Evolutionary conservation across 1,139 yeast genomes (phyloP).

Genomic region (Wickerhamomyces sp.): DNA sequence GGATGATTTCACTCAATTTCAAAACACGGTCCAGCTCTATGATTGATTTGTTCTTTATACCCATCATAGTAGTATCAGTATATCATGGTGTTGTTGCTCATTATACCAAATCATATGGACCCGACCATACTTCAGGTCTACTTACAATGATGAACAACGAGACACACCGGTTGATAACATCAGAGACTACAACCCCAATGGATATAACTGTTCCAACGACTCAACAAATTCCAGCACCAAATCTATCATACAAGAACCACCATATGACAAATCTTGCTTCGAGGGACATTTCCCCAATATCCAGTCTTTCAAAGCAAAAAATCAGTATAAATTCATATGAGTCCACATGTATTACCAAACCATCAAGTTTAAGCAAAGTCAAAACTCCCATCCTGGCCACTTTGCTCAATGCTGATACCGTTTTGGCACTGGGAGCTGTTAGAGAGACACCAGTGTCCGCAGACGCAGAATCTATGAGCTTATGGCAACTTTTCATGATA

Average conservation of each 20-base stretch:
- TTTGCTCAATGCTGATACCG: constrained; percentile 5
- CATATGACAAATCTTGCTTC: constrained; percentile 1
- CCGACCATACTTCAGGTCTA: not conserved
- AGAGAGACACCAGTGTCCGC: not conserved
- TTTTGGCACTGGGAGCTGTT: not conserved
- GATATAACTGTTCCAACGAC: not conserved
- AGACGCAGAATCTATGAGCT: not conserved
- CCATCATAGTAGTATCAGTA: not conserved
- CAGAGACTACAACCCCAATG: not conserved
- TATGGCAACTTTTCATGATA: not conserved
- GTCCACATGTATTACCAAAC: not conserved
- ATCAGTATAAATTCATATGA: not conserved
- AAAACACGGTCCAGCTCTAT: not conserved
- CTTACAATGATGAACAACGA: not conserved
- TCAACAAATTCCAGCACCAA: too few species aligned
- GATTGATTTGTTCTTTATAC: not conserved
- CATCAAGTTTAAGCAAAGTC: not conserved
- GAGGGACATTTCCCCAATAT: constrained; percentile 14
- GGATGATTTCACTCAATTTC: not conserved
- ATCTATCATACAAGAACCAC: too few species aligned
- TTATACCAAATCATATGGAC: not conserved
- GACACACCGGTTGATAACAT: not conserved
- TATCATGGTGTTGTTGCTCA: not conserved
- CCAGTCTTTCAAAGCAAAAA: not conserved
- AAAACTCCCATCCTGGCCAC: constrained; percentile 6